A percentile compares a stretch with the other conserved stretches of the same genome.
These are phyloP conservation scores for Paecilomyces variotii DNA, from an alignment of 2,329 filamentous ascomycete genomes.

Conservation along the genomic window DNA sequence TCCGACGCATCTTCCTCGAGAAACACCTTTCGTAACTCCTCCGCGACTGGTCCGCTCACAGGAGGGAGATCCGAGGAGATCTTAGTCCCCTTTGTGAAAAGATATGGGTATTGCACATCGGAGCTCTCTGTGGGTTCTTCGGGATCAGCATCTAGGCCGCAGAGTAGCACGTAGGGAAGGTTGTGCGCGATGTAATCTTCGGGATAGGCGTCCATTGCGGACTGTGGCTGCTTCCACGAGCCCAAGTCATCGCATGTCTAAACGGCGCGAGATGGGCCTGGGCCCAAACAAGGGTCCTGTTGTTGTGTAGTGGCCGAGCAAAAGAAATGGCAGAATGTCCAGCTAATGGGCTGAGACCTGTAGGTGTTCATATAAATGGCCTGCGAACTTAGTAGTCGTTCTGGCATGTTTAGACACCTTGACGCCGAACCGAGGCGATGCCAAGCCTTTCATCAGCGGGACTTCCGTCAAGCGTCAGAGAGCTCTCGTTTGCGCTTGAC, in stretches of 20 bases:
- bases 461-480: neutral
- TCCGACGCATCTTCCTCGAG: slow-evolving; percentile 55
- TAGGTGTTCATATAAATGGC: neutral
- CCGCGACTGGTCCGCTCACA: slow-evolving; percentile 57
- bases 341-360: neutral
- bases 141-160: slow-evolving; percentile 53
- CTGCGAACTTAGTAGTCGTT: neutral
- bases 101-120: slow-evolving; percentile 41
- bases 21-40: slow-evolving; percentile 59
- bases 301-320: neutral
- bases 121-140: slow-evolving; percentile 22
- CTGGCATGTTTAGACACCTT: neutral
- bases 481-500: neutral
- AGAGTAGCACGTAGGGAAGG: slow-evolving; percentile 73
- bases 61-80: slow-evolving; percentile 64
- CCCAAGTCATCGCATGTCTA: slow-evolving; percentile 27
- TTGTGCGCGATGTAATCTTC: slow-evolving; percentile 75
- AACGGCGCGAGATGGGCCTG: neutral
- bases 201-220: slow-evolving; percentile 41
- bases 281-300: neutral
- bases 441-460: neutral
- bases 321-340: neutral
- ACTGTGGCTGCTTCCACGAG: slow-evolving; percentile 13
- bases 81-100: slow-evolving; percentile 50
- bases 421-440: neutral